Percentiles rank a stretch among this genome's conserved stretches.
These are phyloP conservation scores for Ceratobasidium sp. DNA, from an alignment of 1,284 basidiomycete genomes.

Conservation along the genomic window DNA sequence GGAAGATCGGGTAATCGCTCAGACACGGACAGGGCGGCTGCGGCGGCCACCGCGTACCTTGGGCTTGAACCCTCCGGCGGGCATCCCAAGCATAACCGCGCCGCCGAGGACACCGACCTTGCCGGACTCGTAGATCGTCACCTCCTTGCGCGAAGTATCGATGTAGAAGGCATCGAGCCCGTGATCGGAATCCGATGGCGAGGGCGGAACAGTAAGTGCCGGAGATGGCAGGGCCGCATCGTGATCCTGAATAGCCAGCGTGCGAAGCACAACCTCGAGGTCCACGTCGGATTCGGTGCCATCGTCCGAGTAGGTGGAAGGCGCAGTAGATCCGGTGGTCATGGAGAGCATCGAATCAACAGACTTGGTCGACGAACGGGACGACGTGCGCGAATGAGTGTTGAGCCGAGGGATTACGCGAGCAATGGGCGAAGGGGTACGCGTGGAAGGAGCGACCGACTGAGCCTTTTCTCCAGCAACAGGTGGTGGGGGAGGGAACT, in stretches of 20 bases:
- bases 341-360: conserved; percentile 44
- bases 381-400: conserved; percentile 44
- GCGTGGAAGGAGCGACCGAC: conserved; percentile 16
- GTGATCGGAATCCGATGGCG: conserved; percentile 45
- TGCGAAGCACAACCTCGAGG: conserved; percentile 43
- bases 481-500: conserved; percentile 41
- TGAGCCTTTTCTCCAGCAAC: conserved; percentile 14
- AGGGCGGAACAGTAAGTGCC: conserved; percentile 45
- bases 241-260: conserved; percentile 43
- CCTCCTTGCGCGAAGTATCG: conserved; percentile 46
- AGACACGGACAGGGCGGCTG: conserved; percentile 34
- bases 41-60: conserved; percentile 42
- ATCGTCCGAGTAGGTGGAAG: conserved; percentile 45
- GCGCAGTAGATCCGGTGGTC: conserved; percentile 45
- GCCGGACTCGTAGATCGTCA: conserved; percentile 51
- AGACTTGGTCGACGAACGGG: conserved; percentile 42
- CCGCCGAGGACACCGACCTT: conserved; percentile 51
- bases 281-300: conserved; percentile 46
- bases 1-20: neutral
- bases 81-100: conserved; percentile 51
- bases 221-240: conserved; percentile 43
- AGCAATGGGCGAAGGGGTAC: conserved; percentile 43
- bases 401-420: conserved; percentile 33
- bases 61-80: conserved; percentile 45
- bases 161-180: conserved; percentile 46